Percentiles rank a stretch among this genome's conserved stretches.
phyloP scores from a whole-genome alignment of 352 stramenopile species.

The Globisporangium recalcitrans region DNA sequence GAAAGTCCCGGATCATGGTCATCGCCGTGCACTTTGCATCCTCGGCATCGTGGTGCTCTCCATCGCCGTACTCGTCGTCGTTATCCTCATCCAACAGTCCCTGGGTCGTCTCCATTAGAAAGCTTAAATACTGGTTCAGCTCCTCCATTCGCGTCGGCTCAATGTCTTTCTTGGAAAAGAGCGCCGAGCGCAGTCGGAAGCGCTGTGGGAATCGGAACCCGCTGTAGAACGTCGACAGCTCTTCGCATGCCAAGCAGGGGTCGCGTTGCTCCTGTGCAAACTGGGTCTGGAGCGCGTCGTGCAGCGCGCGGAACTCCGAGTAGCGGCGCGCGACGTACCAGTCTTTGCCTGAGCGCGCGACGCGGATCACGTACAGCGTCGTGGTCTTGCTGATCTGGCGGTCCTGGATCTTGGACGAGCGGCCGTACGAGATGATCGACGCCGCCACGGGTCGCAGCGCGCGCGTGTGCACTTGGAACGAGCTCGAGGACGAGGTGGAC shows the following conservation, averaged over 20 bases:
- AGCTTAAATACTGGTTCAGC: constrained; percentile 59
- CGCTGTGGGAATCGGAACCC: constrained; percentile 48
- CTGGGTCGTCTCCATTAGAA: constrained; percentile 63
- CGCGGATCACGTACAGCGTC: constrained; percentile 72
- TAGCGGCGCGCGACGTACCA: constrained; percentile 77
- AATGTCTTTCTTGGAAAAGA: constrained; percentile 52
- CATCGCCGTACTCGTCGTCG: constrained; percentile 26
- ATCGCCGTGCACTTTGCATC: constrained; percentile 33
- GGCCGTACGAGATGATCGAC: constrained; percentile 65
- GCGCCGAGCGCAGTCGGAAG: constrained; percentile 40
- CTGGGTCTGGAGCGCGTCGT: constrained; percentile 31
- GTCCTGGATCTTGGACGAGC: constrained; percentile 38
- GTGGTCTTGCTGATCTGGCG: constrained; percentile 29
- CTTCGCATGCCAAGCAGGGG: constrained; percentile 37
- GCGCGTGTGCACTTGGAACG: constrained; percentile 36
- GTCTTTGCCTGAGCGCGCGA: constrained; percentile 41
- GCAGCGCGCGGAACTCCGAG: constrained; percentile 64
- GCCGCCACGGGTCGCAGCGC: constrained; percentile 56
- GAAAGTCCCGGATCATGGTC: constrained; percentile 50
- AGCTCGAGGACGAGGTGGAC: constrained; percentile 12
- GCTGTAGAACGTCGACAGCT: constrained; percentile 43
- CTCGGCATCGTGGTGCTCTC: constrained; percentile 11
- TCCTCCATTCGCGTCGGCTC: constrained; percentile 50
- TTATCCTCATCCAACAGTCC: constrained; percentile 54
- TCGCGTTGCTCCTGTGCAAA: constrained; percentile 20